phyloP scores from a whole-genome alignment of 2,329 filamentous ascomycete genomes.

The Aspergillus novofumigatus region DNA sequence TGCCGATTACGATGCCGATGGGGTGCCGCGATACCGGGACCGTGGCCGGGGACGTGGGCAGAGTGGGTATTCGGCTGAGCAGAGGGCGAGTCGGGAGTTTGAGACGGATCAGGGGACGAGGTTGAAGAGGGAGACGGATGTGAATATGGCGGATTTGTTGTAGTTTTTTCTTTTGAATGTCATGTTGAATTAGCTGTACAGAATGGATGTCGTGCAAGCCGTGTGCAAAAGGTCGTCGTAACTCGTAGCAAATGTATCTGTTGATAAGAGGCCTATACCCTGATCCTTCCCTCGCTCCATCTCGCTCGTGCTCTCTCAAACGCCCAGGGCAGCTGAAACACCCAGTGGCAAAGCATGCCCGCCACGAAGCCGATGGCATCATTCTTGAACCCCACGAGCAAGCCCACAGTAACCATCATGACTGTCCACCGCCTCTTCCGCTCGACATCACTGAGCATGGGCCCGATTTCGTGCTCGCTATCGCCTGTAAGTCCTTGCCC shows the following conservation, averaged over 20 bases:
- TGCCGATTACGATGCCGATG: constrained; percentile 13
- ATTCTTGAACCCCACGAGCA: constrained; percentile 81
- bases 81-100: constrained; percentile 7
- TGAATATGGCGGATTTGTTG: constrained; percentile 13
- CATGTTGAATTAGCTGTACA: background rate
- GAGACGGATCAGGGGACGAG: constrained; percentile 17
- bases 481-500: constrained; percentile 17
- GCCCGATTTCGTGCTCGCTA: constrained; percentile 36
- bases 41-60: constrained; percentile 1
- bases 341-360: constrained; percentile 74
- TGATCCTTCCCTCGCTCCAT: constrained; percentile 31
- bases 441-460: constrained; percentile 59
- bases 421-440: constrained; percentile 75
- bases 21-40: constrained; percentile 7
- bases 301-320: constrained; percentile 21
- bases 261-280: constrained; percentile 5
- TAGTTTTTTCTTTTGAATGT: background rate
- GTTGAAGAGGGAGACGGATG: constrained; percentile 12
- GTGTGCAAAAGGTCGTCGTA: background rate
- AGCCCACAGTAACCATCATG: constrained; percentile 82
- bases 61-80: constrained; percentile 11
- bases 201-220: background rate
- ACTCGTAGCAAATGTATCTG: background rate
- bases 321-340: constrained; percentile 48
- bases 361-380: constrained; percentile 82